Percentiles rank a stretch among this genome's conserved stretches.
These are phyloP conservation scores for Abortiporus biennis DNA, from an alignment of 1,284 basidiomycete genomes.

Conservation along the genomic window DNA sequence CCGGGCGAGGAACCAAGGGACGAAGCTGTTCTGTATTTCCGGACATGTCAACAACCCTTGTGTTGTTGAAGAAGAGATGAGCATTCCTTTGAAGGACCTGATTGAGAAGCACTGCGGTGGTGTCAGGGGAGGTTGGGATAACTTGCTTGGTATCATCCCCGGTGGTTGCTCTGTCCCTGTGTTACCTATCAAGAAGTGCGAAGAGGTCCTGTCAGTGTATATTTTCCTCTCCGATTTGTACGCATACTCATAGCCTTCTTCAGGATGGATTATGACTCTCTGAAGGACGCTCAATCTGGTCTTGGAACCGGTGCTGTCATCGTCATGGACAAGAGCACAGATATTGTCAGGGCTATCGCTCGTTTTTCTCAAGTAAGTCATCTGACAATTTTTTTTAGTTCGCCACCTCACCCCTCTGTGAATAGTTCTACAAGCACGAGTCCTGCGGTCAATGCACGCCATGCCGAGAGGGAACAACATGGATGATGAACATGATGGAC, in stretches of 20 bases:
- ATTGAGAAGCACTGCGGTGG: conserved; percentile 97
- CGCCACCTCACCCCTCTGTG: neutral
- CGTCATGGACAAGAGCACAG: conserved; percentile 98
- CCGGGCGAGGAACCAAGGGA: conserved; percentile 89
- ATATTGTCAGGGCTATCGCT: conserved; percentile 89
- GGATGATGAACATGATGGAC: conserved; percentile 99
- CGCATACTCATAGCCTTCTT: neutral
- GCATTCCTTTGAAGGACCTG: conserved; percentile 90
- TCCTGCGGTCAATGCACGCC: conserved; percentile 99
- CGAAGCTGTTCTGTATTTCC: conserved; percentile 93
- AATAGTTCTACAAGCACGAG: conserved; percentile 94
- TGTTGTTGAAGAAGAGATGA: conserved; percentile 99
- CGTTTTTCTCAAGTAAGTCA: conserved; percentile 79
- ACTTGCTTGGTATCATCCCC: conserved; percentile 91
- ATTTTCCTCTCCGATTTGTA: neutral
- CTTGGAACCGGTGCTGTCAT: conserved; percentile 98
- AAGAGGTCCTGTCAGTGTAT: conserved; percentile 73
- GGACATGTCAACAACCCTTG: conserved; percentile 99
- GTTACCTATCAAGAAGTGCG: conserved; percentile 76
- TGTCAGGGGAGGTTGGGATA: conserved; percentile 93
- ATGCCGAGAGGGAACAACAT: conserved; percentile 93
- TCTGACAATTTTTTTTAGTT: neutral
- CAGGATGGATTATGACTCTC: conserved; percentile 97
- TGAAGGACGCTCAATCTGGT: conserved; percentile 92
- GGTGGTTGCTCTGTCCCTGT: conserved; percentile 97